phyloP scores from a whole-genome alignment of 1,284 basidiomycete genomes.

The Mixia osmundae region DNA sequence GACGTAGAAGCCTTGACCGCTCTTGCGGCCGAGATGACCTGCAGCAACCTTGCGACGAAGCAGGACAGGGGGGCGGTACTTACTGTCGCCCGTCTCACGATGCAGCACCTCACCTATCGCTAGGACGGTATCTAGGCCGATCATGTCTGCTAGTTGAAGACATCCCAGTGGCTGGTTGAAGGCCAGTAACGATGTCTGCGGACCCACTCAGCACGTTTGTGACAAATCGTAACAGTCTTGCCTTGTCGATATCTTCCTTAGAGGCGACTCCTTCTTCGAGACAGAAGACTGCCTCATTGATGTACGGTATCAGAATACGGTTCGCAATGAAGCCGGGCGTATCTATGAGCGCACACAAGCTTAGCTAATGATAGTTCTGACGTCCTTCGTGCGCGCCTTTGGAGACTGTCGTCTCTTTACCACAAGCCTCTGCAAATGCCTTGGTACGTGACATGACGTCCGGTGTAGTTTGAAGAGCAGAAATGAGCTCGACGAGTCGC shows the following conservation, averaged over 20 bases:
- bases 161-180: constrained; percentile 1
- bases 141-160: constrained; percentile 9
- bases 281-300: constrained; percentile 79
- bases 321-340: constrained; percentile 41
- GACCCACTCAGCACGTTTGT: neutral
- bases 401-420: constrained; percentile 74
- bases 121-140: constrained; percentile 28
- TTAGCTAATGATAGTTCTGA: neutral
- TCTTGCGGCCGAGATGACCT: constrained; percentile 81
- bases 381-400: constrained; percentile 62
- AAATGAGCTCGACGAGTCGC: constrained; percentile 49
- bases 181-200: neutral
- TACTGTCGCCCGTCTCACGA: constrained; percentile 68
- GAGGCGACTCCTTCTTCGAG: constrained; percentile 76
- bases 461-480: constrained; percentile 65
- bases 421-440: constrained; percentile 64
- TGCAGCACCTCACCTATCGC: constrained; percentile 62
- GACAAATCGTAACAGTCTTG: neutral
- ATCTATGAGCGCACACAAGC: constrained; percentile 8
- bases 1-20: constrained; percentile 43
- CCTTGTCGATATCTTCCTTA: constrained; percentile 86
- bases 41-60: constrained; percentile 91
- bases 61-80: constrained; percentile 78
- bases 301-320: constrained; percentile 69
- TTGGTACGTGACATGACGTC: constrained; percentile 53